Evolutionary conservation across 495 filamentous ascomycete species (phyloP), one percentile per base, ranked within the genome.

Genomic region (Pyrenula aspistea): DNA sequence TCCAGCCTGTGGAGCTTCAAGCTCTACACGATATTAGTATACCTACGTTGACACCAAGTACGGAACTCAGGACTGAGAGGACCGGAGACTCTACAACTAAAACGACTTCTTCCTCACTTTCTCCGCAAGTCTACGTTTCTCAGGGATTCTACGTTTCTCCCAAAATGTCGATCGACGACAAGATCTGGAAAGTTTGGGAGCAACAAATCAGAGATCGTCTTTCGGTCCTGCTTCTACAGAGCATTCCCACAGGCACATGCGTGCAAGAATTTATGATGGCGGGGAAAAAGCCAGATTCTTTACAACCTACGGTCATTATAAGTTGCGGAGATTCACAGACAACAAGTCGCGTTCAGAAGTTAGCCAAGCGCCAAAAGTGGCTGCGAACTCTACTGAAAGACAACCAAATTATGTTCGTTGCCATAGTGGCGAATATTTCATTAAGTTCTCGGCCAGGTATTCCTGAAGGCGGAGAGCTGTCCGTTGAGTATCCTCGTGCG

Each of bases 201-300:
- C n/a, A 52, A 19, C 22, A 20, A 4, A 52, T 52, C 22, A 52
- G 19, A 20, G 19, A 20, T 20, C 50, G 50, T 21, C 50, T 52
- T 52, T 4, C 19, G 10, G 50, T 19, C 22, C 20, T 20, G 10
- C 50, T 52, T 52, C 10, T 52, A 52, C 50, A 52, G 8, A 4
- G 20, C 10, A 52, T 52, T 24, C n/a, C 8, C 10, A 20, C 19
- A 4, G 50, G 50, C 8, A 52, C 50, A 20, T 52, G 50, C 20
- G 50, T 52, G 19, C 50, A 52, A 52, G 50, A 52, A 24, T 52
- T 52, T 20, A 52, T 52, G 50, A 52, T 52, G 50, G 50, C 19
- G 4, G 50, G 50, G 8, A 20, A 19, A 20, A 20, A 24, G 22
- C 10, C 50, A 52, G 19, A 52, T 52, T 24, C n/a, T 52, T 19